Evolutionary conservation across 345 rosid genomes (phyloP).

Genomic region (Capsella bursapastoris): DNA sequence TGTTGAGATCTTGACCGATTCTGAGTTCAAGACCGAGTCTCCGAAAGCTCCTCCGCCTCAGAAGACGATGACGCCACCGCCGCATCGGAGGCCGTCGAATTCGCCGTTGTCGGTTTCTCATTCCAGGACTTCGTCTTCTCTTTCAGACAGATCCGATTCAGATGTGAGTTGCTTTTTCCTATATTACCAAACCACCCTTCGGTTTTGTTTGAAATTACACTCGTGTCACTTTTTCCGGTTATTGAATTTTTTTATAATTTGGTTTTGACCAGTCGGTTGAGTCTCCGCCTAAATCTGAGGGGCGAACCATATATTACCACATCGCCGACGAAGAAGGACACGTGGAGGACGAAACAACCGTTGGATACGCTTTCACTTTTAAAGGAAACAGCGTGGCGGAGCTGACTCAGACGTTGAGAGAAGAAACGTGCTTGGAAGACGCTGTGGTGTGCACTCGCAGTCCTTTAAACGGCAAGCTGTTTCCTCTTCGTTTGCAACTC

Average conservation of each 20-base stretch:
- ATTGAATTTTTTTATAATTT: not conserved
- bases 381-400: conserved; percentile 80
- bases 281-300: conserved; percentile 80
- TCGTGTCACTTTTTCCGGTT: not conserved
- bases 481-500: conserved; percentile 87
- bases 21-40: conserved; percentile 21
- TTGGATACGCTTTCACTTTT: conserved; percentile 65
- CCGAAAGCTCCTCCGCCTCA: conserved; percentile 15
- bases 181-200: conserved; percentile 1
- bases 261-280: conserved; percentile 62
- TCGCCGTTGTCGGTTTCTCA: conserved; percentile 39
- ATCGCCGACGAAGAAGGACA: conserved; percentile 76
- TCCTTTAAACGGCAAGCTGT: conserved; percentile 86
- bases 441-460: conserved; percentile 84
- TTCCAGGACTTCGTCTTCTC: conserved; percentile 54
- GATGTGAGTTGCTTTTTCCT: conserved; percentile 63
- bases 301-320: conserved; percentile 80
- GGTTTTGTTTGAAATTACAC: not conserved
- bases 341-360: conserved; percentile 65
- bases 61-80: conserved; percentile 43
- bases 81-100: conserved; percentile 54
- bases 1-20: conserved; percentile 52
- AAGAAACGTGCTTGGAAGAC: conserved; percentile 70
- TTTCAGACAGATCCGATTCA: conserved; percentile 51
- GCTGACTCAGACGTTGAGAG: conserved; percentile 68